Base-by-base conservation (phyloP, 371 early-diverging fungal genomes). In the Syncephalis plumigaleata region DNA sequence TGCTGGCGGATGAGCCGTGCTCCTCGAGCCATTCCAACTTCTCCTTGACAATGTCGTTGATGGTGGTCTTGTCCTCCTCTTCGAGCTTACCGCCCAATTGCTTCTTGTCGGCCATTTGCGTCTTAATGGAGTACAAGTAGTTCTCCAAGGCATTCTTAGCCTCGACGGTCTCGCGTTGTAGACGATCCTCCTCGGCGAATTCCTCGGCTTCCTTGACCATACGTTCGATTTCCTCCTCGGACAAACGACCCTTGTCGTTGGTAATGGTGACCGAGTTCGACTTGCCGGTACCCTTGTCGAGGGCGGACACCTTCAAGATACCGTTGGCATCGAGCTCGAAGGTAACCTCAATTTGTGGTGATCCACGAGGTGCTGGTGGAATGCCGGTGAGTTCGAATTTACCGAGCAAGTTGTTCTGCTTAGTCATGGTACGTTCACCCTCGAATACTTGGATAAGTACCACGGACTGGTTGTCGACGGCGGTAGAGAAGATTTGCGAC, bases 281-380 rank as follows among this genome's bases (percentile, higher is more conserved):
- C 59, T 77, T 76, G 55, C 93, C 90, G 50, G 94, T 96, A 60
- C 85, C 78, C 78, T 88, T 87, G 76, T 97, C 97, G 48, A 79
- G 67, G 48, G 98, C 98, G 52, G 84, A 75, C 55, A 98, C 96
- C 73, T 88, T 93, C 64, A 91, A 74, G 65, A 95, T 95, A 69
- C 94, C 91, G 76, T 98, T 92, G 66, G 89, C 87, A 61, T 96
- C 98, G 42, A 94, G 74, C 64, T 96, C 95, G 62, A 98, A 97
- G 56, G 90, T 79, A 53, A 98, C 97, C 65, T 94, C 94, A 57
- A 98, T 93, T 69, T 90, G 94, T 43, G 98, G 97, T 54, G 89
- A 87, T 61, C 97, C 97, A 59, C 91, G 88, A 36, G 95, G 94
- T 44, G 93, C 91, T 31, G 91, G 91, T 26, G 91, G 87, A 59